phyloP scores from a whole-genome alignment of 2,329 filamentous ascomycete species.

The Fusarium protoensiforme region DNA sequence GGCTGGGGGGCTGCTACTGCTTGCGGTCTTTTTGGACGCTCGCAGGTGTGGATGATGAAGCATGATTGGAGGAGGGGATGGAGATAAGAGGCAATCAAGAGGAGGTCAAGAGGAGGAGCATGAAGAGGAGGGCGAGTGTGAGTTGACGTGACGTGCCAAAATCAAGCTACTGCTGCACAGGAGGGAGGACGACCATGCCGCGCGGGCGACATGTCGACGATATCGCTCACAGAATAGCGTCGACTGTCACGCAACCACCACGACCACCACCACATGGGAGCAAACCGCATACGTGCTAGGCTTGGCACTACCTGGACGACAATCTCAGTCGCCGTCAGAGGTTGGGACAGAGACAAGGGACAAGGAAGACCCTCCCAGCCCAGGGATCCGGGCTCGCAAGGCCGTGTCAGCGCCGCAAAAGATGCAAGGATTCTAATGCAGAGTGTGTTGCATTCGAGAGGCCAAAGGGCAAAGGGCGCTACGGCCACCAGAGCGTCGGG shows the following conservation, averaged over 20 bases:
- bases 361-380: slow-evolving; percentile 24
- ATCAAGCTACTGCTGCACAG: neutral
- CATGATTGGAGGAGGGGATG: slow-evolving; percentile 22
- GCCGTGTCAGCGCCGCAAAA: slow-evolving; percentile 34
- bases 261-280: slow-evolving; percentile 22
- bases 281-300: slow-evolving; percentile 28
- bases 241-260: slow-evolving; percentile 35
- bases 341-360: slow-evolving; percentile 11
- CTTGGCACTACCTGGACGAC: slow-evolving; percentile 5
- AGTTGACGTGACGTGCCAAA: slow-evolving; percentile 15
- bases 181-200: slow-evolving; percentile 1
- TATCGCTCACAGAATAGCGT: slow-evolving; percentile 28
- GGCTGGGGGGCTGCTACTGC: neutral
- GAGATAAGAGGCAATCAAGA: slow-evolving; percentile 25
- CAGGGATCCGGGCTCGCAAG: slow-evolving; percentile 30
- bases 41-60: neutral
- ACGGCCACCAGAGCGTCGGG: slow-evolving; percentile 43
- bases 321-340: slow-evolving; percentile 13
- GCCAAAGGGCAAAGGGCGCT: slow-evolving; percentile 41
- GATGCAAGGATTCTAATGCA: slow-evolving; percentile 40
- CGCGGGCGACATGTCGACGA: slow-evolving; percentile 3
- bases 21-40: slow-evolving; percentile 6
- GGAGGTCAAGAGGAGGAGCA: neutral
- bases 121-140: neutral
- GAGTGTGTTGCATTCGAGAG: slow-evolving; percentile 38